Conservation (phyloP, 2,329 filamentous ascomycete species). For the Ustilaginoidea virens region DNA sequence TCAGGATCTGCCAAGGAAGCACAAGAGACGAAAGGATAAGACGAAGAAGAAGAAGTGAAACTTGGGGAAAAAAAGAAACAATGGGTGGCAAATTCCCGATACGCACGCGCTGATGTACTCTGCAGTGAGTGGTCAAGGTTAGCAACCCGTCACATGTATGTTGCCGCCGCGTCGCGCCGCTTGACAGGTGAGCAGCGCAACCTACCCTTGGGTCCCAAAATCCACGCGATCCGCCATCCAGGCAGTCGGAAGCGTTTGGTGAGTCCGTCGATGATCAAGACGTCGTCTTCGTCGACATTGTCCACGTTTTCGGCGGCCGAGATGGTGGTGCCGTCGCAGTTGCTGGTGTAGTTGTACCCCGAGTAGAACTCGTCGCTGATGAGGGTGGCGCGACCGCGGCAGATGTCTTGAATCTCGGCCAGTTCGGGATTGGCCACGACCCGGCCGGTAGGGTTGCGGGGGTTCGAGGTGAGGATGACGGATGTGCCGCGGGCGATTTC, state of each 20-base stretch:
- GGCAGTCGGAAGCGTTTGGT: slow-evolving; percentile 95
- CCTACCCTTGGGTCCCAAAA: slow-evolving; percentile 67
- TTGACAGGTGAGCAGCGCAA: slow-evolving; percentile 3
- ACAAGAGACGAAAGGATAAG: too few relatives aligned
- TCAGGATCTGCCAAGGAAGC: too few relatives aligned
- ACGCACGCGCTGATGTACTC: slow-evolving; percentile 77
- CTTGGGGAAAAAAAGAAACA: too few relatives aligned
- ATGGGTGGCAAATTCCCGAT: too few relatives aligned
- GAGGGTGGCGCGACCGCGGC: slow-evolving; percentile 75
- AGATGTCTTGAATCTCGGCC: slow-evolving; percentile 82
- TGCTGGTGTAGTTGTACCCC: slow-evolving; percentile 87
- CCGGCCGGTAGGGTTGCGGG: slow-evolving; percentile 82
- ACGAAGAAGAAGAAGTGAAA: too few relatives aligned
- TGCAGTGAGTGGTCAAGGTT: slow-evolving; percentile 6
- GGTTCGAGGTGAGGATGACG: slow-evolving; percentile 89
- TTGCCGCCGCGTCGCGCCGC: too few relatives aligned
- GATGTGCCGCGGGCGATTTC: slow-evolving; percentile 75
- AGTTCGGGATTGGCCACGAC: slow-evolving; percentile 76
- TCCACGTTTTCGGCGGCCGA: slow-evolving; percentile 79
- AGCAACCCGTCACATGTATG: too few relatives aligned
- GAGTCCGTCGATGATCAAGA: slow-evolving; percentile 86
- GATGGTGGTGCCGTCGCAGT: slow-evolving; percentile 83
- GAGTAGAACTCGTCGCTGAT: slow-evolving; percentile 97
- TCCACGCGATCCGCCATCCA: slow-evolving; percentile 94
- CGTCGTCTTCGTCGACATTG: slow-evolving; percentile 79